Base-by-base conservation (phyloP, 345 rosid genomes). In the Camelina laxa region DNA sequence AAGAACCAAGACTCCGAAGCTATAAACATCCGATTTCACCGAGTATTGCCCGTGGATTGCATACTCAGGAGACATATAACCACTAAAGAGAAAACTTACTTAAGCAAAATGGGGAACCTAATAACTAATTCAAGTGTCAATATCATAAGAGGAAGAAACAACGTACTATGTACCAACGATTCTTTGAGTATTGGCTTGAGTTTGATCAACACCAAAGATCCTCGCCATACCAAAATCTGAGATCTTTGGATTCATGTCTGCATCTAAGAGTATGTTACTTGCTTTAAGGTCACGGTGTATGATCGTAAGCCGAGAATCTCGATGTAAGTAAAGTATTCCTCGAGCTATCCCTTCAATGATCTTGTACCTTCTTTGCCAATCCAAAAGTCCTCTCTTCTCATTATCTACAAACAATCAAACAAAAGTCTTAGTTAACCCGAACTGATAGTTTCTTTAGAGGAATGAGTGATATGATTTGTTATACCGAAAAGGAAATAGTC, bases 261-360 rank as follows among this genome's bases (percentile, higher is more conserved):
- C 57, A 36, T 83, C 86, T 53, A 80, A 70, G 31, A 81, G 66
- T 20, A 87, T 65, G 55, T 87, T 85, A 33, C 84, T 83, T 0
- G 81, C 76, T 75, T 88, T 86, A 6, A 88, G 79, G 77, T 88
- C 87, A 35, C 82, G 83, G 35, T 86, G 90, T 48, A 88, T 83
- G 62, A 86, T 86, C 22, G 68, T 75, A 7, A 80, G 80, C 19
- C 80, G 56, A 31, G 90, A 88, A 68, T 82, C 87, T 48, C 84
- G 74, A 7, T 88, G 90, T 54, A 86, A 81, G 56, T 88, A 86
- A 22, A 86, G 84, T 67, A 86, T 49, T 48, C 89, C 87, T 42
- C 82, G 65, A 49, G 90, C 89, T 61, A 88, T 88, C 53, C 85
- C 85, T 16, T 44, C 69, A 12, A 88, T 80, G 73, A 88, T 85